These are phyloP conservation scores for Citrus medica DNA, from an alignment of 345 rosid species.

Conservation along the genomic window DNA sequence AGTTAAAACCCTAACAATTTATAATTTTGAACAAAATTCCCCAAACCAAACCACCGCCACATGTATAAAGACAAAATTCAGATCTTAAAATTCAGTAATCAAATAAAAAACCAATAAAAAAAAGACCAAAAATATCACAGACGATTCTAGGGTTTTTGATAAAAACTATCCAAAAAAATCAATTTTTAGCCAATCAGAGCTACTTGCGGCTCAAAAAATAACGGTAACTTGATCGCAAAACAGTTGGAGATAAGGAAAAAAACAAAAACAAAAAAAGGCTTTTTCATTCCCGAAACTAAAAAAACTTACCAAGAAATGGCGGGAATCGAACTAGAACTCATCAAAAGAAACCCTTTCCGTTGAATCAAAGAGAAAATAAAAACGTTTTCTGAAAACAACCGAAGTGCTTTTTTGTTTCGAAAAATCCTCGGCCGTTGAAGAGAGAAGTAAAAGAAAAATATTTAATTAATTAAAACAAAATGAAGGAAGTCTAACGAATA, in stretches of 20 bases:
- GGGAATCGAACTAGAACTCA: conserved; percentile 58
- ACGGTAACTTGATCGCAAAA: conserved; percentile 20
- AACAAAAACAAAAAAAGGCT: background rate
- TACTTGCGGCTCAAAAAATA: conserved; percentile 14
- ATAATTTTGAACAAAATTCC: conserved; percentile 15
- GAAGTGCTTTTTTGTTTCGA: conserved; percentile 40
- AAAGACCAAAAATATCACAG: background rate
- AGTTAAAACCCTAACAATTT: conserved; percentile 22
- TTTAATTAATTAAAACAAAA: conserved; percentile 8
- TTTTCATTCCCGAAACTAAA: background rate
- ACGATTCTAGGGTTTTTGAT: conserved; percentile 34
- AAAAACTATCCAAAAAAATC: conserved; percentile 11
- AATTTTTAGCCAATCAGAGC: conserved; percentile 22
- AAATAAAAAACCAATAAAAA: conserved; percentile 22
- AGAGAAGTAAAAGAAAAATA: conserved; percentile 1
- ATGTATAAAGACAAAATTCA: conserved; percentile 30
- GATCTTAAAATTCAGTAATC: conserved; percentile 48
- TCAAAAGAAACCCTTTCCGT: conserved; percentile 25
- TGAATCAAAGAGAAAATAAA: conserved; percentile 9
- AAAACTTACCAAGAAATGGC: conserved; percentile 49
- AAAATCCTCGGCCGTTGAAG: conserved; percentile 84
- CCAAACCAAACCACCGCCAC: conserved; percentile 21
- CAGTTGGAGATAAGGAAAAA: background rate
- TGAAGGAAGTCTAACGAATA: conserved; percentile 49
- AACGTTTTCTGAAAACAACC: conserved; percentile 1